A percentile compares a stretch with the other conserved stretches of the same genome.
These are phyloP conservation scores for Gleditsia sinensis DNA, from an alignment of 306 rosid genomes.

Conservation along the genomic window DNA sequence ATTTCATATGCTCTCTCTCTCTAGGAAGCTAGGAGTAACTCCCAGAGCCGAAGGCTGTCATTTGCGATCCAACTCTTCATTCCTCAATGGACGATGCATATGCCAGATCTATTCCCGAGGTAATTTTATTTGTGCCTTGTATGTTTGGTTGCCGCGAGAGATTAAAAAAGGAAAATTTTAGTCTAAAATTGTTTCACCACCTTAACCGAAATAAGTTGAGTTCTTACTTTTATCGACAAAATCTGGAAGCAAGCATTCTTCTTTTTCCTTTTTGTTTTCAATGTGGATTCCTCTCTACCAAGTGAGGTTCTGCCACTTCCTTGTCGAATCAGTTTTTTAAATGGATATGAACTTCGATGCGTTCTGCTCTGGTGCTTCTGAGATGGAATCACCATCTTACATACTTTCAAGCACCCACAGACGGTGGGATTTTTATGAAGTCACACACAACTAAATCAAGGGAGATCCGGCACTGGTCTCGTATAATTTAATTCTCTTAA, in stretches of 20 bases:
- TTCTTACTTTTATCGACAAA: neutral
- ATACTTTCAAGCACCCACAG: neutral
- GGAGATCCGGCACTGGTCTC: neutral
- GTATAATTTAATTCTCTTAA: neutral
- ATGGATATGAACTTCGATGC: constrained; percentile 18
- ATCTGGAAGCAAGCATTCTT: constrained; percentile 13
- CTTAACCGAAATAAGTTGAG: neutral
- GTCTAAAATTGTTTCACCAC: neutral
- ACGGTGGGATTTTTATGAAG: constrained; percentile 18
- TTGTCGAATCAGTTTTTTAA: neutral
- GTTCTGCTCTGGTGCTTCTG: constrained; percentile 12
- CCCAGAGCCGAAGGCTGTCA: constrained; percentile 1
- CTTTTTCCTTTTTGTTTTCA: neutral
- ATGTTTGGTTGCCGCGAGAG: neutral
- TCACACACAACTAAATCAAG: neutral
- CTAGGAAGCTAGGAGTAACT: constrained; percentile 21
- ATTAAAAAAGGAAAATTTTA: neutral
- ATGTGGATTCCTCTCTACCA: neutral
- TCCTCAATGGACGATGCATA: constrained; percentile 83
- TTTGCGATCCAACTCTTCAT: constrained; percentile 46
- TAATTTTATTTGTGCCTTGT: constrained; percentile 30
- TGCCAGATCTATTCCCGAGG: constrained; percentile 89
- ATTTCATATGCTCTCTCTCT: constrained; percentile 14
- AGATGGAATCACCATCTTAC: constrained; percentile 1
- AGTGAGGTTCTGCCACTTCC: neutral